Evolutionary conservation across 1,284 basidiomycete genomes (phyloP).

Genomic region (Xerocomus minutiporus): DNA sequence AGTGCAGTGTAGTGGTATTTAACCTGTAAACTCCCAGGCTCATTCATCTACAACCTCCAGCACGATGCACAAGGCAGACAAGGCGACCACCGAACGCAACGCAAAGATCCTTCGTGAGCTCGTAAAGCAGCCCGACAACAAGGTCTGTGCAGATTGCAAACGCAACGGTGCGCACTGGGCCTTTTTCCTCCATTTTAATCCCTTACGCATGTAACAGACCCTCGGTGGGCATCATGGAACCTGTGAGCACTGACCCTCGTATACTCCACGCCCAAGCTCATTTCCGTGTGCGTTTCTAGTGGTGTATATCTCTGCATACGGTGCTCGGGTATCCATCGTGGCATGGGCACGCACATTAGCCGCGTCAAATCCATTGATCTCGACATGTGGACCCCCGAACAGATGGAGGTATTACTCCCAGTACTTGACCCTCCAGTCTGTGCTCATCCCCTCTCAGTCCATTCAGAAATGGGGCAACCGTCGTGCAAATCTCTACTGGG

Average conservation of each 20-base stretch:
- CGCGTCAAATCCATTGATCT: conserved; percentile 97
- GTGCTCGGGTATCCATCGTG: conserved; percentile 97
- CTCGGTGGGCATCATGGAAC: conserved; percentile 98
- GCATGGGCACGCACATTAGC: conserved; percentile 98
- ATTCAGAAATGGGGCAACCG: conserved; percentile 95
- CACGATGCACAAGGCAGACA: conserved; percentile 72
- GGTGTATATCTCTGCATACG: conserved; percentile 94
- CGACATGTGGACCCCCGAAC: conserved; percentile 96
- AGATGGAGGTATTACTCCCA: conserved; percentile 71
- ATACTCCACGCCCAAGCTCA: background rate
- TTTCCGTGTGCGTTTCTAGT: conserved; percentile 36
- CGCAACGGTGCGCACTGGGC: conserved; percentile 65
- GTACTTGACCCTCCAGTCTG: background rate
- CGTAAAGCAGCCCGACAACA: conserved; percentile 88
- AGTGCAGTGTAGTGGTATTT: background rate
- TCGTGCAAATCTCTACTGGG: conserved; percentile 94
- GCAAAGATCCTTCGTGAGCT: conserved; percentile 77
- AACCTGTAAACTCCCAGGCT: background rate
- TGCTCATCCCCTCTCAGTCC: conserved; percentile 43
- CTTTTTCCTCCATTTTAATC: background rate
- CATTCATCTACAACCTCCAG: conserved; percentile 4
- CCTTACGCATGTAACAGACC: conserved; percentile 54
- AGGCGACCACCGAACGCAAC: conserved; percentile 76
- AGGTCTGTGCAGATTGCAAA: conserved; percentile 91
- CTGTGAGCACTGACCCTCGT: conserved; percentile 49